Base-by-base conservation (phyloP, 441 rosid genomes). In the Corymbia calophylla region DNA sequence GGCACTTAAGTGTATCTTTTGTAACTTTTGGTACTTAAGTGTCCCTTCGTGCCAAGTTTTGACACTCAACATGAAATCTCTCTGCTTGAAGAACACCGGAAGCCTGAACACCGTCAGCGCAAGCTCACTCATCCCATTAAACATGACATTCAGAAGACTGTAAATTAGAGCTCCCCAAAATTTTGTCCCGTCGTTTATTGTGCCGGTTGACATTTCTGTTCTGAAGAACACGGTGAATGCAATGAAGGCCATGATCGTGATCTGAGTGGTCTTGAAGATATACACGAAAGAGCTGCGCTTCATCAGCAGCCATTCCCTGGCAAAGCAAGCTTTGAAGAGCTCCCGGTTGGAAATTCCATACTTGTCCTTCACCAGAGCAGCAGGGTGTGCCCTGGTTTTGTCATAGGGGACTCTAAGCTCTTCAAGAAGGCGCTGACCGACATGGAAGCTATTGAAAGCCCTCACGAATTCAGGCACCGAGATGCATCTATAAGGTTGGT, bases 51-150 rank as follows among this genome's bases (percentile, higher is more conserved):
- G n/a, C n/a, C n/a, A n/a, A n/a, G n/a, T n/a, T n/a, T n/a, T n/a
- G n/a, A n/a, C n/a, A n/a, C n/a, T n/a, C 91, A 95, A 94, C 89
- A 91, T 35, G 95, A 93, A 95, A 90, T 95, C 96, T 66, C 98
- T 94, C 70, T 96, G 96, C 90, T 95, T 96, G 90, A 86, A 96
- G 90, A 93, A 96, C 14, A 93, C 94, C 15, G 98, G 96, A 80
- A 95, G 96, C 94, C 97, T 88, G 77, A 94, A 90, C 87, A 95
- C 88, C 25, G 96, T 96, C 94, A 94, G 86, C 64, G 96, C 94
- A 58, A 96, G 94, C 89, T 96, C 98, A 19, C 96, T 95, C 96
- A 94, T 92, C 70, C 97, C 97, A 87, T 95, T 96, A 80, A 95
- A 96, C 98, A 96, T 95, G 55, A 95, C 94, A 89, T 94, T 95